Evolutionary conservation across 2,329 filamentous ascomycete genomes (phyloP).

Genomic region (Xylaria sp.): DNA sequence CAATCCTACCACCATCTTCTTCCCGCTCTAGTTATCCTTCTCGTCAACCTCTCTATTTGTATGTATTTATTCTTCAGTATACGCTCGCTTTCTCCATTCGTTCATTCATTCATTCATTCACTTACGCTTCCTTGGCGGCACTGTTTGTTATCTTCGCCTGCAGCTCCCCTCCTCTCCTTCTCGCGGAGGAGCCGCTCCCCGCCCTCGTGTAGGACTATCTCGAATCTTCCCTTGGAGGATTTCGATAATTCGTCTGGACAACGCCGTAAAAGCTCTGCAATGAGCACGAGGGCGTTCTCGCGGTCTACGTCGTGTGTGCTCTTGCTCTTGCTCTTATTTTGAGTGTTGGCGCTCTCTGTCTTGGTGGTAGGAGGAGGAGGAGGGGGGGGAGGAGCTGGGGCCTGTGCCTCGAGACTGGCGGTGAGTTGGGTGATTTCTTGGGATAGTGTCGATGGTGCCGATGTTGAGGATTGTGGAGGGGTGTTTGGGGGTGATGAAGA

Average conservation of each 20-base stretch:
- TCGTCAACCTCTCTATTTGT: too few species aligned
- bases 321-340: constrained; percentile 49
- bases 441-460: too few species aligned
- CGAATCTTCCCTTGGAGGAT: constrained; percentile 56
- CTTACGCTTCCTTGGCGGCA: background rate
- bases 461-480: background rate
- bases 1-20: too few species aligned
- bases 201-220: constrained; percentile 62
- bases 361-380: too few species aligned
- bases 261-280: constrained; percentile 64
- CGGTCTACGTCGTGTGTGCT: constrained; percentile 63
- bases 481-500: background rate
- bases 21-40: too few species aligned
- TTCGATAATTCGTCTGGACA: constrained; percentile 56
- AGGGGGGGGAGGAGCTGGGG: constrained; percentile 45
- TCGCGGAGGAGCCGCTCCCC: constrained; percentile 50
- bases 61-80: too few species aligned
- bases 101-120: too few species aligned
- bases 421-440: background rate
- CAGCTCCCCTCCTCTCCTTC: background rate
- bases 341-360: constrained; percentile 41
- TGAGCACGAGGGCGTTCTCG: constrained; percentile 70
- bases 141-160: too few species aligned
- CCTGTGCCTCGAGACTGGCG: constrained; percentile 56
- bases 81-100: background rate